A percentile compares a stretch with the other conserved stretches of the same genome.
These are phyloP conservation scores for Talaromyces sp. DNA, from an alignment of 2,329 filamentous ascomycete genomes.

Conservation along the genomic window DNA sequence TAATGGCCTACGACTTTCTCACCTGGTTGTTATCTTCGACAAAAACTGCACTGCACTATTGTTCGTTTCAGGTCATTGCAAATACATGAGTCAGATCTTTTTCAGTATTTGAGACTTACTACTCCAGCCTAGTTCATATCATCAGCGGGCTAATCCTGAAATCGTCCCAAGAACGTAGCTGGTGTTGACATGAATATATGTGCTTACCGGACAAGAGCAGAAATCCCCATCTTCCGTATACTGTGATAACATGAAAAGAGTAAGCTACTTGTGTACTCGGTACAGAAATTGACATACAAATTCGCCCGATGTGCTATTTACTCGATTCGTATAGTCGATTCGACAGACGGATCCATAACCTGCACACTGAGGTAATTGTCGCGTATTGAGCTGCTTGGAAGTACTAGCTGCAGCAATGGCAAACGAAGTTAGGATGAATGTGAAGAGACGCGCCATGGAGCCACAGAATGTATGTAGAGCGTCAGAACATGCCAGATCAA, in stretches of 20 bases:
- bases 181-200: not conserved
- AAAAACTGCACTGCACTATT: constrained; percentile 2
- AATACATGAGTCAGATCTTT: too few relatives aligned
- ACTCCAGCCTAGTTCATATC: not conserved
- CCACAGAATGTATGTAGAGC: not conserved
- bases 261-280: not conserved
- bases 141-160: not conserved
- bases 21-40: not conserved
- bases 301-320: not conserved
- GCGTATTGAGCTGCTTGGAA: not conserved
- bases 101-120: not conserved
- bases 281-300: not conserved
- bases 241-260: not conserved
- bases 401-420: not conserved
- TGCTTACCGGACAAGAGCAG: not conserved
- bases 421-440: not conserved
- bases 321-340: not conserved
- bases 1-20: not conserved
- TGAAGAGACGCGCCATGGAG: not conserved
- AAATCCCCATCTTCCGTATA: constrained; percentile 9
- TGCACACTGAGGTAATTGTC: constrained; percentile 1
- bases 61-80: not conserved
- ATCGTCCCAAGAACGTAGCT: not conserved
- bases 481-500: not conserved
- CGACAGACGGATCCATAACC: constrained; percentile 6